phyloP scores from a whole-genome alignment of 176 grass and related monocot species.

The Miscanthus lutarioriparius region DNA sequence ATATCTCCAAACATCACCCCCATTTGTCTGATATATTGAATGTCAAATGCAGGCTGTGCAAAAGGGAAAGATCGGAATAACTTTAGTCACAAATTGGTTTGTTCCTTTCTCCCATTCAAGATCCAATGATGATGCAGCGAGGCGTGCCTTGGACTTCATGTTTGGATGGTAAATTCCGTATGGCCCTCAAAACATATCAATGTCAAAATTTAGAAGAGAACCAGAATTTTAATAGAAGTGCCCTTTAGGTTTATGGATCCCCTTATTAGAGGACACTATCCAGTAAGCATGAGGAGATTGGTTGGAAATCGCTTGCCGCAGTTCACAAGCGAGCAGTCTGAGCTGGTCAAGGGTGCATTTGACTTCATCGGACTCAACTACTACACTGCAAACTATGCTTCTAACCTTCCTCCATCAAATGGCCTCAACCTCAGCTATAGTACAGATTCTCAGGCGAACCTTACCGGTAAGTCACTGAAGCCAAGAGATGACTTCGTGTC shows the following conservation, averaged over 20 bases:
- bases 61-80: constrained; percentile 56
- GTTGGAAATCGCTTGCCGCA: constrained; percentile 42
- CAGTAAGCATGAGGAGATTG: constrained; percentile 37
- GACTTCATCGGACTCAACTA: constrained; percentile 67
- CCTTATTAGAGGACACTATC: constrained; percentile 44
- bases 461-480: constrained; percentile 5
- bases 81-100: constrained; percentile 44
- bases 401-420: constrained; percentile 35
- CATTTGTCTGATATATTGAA: not conserved
- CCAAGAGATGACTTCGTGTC: not conserved
- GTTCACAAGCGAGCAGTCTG: constrained; percentile 39
- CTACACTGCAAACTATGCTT: constrained; percentile 42
- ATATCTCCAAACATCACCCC: not conserved
- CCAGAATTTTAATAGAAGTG: not conserved
- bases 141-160: constrained; percentile 47
- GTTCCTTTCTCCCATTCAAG: constrained; percentile 46
- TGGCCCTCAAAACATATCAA: not conserved
- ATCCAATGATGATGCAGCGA: constrained; percentile 9
- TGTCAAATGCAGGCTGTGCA: constrained; percentile 39
- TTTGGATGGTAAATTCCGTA: constrained; percentile 61
- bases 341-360: constrained; percentile 47
- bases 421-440: constrained; percentile 20
- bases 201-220: not conserved
- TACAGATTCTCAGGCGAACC: constrained; percentile 37
- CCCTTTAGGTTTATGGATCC: constrained; percentile 47